Conservation (phyloP, 306 rosid genomes). For the Senna siamea region DNA sequence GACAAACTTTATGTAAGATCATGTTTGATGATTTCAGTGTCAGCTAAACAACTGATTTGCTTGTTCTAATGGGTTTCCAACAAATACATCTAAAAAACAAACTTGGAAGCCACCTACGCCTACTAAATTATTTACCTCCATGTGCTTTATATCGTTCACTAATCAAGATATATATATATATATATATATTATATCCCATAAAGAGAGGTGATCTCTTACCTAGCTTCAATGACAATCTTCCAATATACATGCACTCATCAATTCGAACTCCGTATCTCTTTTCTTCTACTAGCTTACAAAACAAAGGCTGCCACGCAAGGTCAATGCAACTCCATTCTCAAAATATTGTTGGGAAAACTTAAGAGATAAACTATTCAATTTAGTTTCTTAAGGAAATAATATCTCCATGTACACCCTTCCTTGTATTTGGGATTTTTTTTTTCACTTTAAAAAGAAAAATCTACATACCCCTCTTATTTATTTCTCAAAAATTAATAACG, state of each 20-base stretch:
- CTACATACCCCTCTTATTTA: too few relatives aligned
- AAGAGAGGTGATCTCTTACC: background rate
- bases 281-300: background rate
- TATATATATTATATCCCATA: background rate
- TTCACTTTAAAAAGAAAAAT: too few relatives aligned
- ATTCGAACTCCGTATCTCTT: background rate
- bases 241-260: background rate
- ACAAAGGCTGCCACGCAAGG: background rate
- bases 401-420: too few relatives aligned
- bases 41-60: slow-evolving; percentile 72
- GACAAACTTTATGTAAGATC: slow-evolving; percentile 39
- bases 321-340: background rate
- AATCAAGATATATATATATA: too few relatives aligned
- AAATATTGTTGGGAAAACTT: too few relatives aligned
- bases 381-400: too few relatives aligned
- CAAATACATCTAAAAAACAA: slow-evolving; percentile 52
- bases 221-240: background rate
- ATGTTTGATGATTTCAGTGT: slow-evolving; percentile 47
- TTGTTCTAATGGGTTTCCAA: slow-evolving; percentile 57
- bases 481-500: too few relatives aligned
- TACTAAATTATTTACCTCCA: background rate
- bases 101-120: slow-evolving; percentile 29
- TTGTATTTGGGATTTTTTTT: too few relatives aligned
- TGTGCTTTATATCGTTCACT: background rate
- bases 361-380: too few relatives aligned